These are phyloP conservation scores for Aspergillus spinulosporus DNA, from an alignment of 2,329 filamentous ascomycete species.

Conservation along the genomic window DNA sequence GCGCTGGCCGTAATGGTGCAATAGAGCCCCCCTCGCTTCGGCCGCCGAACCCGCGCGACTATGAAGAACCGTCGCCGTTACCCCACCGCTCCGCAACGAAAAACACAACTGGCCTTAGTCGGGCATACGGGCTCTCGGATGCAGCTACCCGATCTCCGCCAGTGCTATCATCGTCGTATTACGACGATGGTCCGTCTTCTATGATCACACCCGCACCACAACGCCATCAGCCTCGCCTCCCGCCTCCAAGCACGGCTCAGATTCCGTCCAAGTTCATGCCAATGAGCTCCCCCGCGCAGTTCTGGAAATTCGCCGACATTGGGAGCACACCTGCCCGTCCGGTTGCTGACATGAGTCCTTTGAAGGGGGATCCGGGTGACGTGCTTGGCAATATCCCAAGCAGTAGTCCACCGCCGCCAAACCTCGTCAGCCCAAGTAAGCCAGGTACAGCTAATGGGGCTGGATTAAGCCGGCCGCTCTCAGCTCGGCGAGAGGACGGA, in stretches of 20 bases:
- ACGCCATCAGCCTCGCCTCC: constrained; percentile 50
- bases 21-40: constrained; percentile 31
- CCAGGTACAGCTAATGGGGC: constrained; percentile 37
- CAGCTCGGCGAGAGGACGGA: constrained; percentile 34
- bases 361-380: constrained; percentile 45
- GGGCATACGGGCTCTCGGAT: constrained; percentile 44
- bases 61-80: constrained; percentile 46
- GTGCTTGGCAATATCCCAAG: constrained; percentile 44
- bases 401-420: constrained; percentile 51
- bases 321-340: constrained; percentile 47
- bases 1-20: constrained; percentile 33
- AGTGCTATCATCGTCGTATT: constrained; percentile 51
- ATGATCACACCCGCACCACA: constrained; percentile 53
- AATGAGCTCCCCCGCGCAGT: constrained; percentile 52
- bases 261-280: constrained; percentile 54
- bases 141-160: constrained; percentile 46
- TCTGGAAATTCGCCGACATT: constrained; percentile 52
- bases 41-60: constrained; percentile 36
- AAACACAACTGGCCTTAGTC: constrained; percentile 31
- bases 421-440: constrained; percentile 48
- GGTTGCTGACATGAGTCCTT: constrained; percentile 48
- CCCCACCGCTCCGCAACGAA: constrained; percentile 36
- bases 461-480: constrained; percentile 30
- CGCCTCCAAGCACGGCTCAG: constrained; percentile 51
- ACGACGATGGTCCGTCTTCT: constrained; percentile 48